These are phyloP conservation scores for Nemania sp. DNA, from an alignment of 2,329 filamentous ascomycete species.

Conservation along the genomic window DNA sequence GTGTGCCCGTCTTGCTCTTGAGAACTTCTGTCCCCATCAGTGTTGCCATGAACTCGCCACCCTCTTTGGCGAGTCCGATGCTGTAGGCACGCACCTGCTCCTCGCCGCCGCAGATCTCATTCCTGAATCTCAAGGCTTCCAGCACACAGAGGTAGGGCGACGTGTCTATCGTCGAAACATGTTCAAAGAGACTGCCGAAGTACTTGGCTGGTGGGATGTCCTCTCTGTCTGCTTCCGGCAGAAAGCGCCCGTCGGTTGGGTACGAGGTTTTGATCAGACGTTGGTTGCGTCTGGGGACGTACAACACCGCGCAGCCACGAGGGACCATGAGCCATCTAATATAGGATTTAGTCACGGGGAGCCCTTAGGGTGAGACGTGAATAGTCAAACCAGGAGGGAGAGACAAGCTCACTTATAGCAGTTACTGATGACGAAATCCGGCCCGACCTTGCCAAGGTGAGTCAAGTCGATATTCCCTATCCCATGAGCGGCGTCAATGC, in stretches of 20 bases:
- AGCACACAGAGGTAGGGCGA: conserved; percentile 72
- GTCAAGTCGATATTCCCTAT: conserved; percentile 75
- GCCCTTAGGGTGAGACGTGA: background rate
- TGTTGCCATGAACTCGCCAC: conserved; percentile 65
- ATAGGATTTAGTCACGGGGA: conserved; percentile 31
- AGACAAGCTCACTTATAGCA: conserved; percentile 67
- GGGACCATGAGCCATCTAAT: conserved; percentile 76
- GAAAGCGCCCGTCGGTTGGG: conserved; percentile 77
- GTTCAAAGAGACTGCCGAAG: conserved; percentile 74
- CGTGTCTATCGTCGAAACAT: conserved; percentile 74
- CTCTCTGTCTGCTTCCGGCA: conserved; percentile 53
- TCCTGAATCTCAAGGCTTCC: conserved; percentile 71
- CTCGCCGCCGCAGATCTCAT: conserved; percentile 73
- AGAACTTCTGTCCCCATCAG: conserved; percentile 73
- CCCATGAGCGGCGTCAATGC: conserved; percentile 78
- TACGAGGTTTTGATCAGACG: conserved; percentile 72
- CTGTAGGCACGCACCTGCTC: conserved; percentile 70
- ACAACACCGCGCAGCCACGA: conserved; percentile 75
- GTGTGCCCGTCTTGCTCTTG: conserved; percentile 62
- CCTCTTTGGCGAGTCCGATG: conserved; percentile 64
- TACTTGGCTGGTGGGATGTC: conserved; percentile 55
- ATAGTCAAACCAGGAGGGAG: conserved; percentile 1
- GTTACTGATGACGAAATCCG: conserved; percentile 81
- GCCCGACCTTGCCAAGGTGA: conserved; percentile 66
- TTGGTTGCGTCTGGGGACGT: conserved; percentile 76